These are phyloP conservation scores for Suillus subalutaceus DNA, from an alignment of 768 basidiomycete genomes.

Conservation along the genomic window DNA sequence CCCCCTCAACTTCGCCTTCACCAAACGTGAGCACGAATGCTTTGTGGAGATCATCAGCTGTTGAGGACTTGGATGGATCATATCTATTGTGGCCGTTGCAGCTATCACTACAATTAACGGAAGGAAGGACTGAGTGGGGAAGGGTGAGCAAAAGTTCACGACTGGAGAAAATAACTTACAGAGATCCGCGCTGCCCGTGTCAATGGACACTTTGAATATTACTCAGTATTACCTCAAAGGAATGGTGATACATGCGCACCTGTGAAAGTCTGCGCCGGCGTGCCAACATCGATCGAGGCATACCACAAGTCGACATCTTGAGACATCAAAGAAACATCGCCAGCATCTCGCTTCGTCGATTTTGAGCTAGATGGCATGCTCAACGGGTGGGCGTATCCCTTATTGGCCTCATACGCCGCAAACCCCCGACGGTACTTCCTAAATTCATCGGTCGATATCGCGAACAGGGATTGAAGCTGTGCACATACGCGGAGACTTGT, in stretches of 20 bases:
- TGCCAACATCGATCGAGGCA: slow-evolving; percentile 50
- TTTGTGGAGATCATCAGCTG: slow-evolving; percentile 29
- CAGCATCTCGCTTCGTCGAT: slow-evolving; percentile 30
- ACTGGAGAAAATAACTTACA: slow-evolving; percentile 14
- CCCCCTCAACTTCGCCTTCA: slow-evolving; percentile 42
- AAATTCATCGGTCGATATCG: not conserved
- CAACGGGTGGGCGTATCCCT: slow-evolving; percentile 42
- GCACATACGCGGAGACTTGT: slow-evolving; percentile 20
- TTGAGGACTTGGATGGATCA: slow-evolving; percentile 33
- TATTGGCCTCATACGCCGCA: slow-evolving; percentile 47
- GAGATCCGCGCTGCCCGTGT: slow-evolving; percentile 54
- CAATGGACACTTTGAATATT: slow-evolving; percentile 43
- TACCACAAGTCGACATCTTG: slow-evolving; percentile 46
- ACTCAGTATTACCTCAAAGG: slow-evolving; percentile 2
- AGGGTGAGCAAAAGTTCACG: not conserved
- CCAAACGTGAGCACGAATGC: slow-evolving; percentile 40
- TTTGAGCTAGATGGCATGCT: slow-evolving; percentile 12
- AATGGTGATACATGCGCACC: slow-evolving; percentile 30
- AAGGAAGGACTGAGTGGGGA: slow-evolving; percentile 47
- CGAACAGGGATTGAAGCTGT: not conserved
- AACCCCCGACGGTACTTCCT: slow-evolving; percentile 51
- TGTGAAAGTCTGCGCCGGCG: slow-evolving; percentile 44
- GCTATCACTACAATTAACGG: slow-evolving; percentile 24
- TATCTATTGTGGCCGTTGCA: slow-evolving; percentile 39
- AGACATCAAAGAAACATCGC: slow-evolving; percentile 37